A percentile compares a stretch with the other conserved stretches of the same genome.
Evolutionary conservation across 306 rosid species (phyloP).

Genomic region (Rosa chinensis): DNA sequence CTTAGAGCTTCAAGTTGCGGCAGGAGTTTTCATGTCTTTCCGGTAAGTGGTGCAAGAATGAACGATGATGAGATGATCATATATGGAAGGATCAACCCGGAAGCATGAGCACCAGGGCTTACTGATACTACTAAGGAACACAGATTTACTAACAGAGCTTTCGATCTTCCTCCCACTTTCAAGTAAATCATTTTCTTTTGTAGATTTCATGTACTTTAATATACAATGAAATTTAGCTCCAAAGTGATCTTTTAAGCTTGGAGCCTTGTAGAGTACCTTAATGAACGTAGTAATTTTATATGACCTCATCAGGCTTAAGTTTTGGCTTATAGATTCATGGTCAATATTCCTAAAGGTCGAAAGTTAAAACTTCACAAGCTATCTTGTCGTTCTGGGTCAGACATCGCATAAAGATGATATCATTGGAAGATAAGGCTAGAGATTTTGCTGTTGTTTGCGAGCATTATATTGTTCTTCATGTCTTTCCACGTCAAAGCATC

Average conservation of each 20-base stretch:
- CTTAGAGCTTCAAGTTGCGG: constrained; percentile 10
- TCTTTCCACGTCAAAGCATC: not conserved
- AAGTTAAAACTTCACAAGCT: not conserved
- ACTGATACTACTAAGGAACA: not conserved
- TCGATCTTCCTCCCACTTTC: not conserved
- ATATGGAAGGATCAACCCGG: not conserved
- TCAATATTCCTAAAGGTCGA: not conserved
- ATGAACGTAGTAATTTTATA: not conserved
- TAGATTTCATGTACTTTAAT: not conserved
- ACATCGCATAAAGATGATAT: not conserved
- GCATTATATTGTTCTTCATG: not conserved
- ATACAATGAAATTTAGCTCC: not conserved
- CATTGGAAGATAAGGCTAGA: not conserved
- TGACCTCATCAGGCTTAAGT: not conserved
- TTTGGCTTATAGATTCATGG: not conserved
- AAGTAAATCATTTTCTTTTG: not conserved
- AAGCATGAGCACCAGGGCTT: not conserved
- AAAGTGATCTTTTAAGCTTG: constrained; percentile 5
- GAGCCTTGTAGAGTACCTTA: not conserved
- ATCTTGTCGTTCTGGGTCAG: not conserved
- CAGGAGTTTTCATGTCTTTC: not conserved
- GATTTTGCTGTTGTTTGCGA: constrained; percentile 8
- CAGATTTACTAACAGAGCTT: not conserved
- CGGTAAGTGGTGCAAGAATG: no score
- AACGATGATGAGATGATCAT: not conserved